phyloP scores from a whole-genome alignment of 495 filamentous ascomycete species.

The Immersiella caudata region DNA sequence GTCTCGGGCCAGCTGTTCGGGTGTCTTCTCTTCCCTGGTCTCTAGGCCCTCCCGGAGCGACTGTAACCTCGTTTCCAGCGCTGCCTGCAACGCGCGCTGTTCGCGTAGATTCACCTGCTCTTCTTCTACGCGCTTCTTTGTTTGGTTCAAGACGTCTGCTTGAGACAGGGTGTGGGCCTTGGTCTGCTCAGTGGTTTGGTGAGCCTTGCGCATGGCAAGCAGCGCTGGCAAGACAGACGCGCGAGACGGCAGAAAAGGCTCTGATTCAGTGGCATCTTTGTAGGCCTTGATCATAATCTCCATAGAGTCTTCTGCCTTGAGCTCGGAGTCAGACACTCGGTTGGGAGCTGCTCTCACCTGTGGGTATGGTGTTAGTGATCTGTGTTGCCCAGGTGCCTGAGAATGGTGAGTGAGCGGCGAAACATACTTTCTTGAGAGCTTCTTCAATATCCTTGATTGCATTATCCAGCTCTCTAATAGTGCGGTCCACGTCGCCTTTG shows the following conservation, averaged over 20 bases:
- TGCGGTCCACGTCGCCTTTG: conserved; percentile 62
- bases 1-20: conserved; percentile 61
- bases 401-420: background rate
- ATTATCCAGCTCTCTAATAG: conserved; percentile 64
- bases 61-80: conserved; percentile 50
- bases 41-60: conserved; percentile 56
- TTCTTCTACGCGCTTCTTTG: conserved; percentile 56
- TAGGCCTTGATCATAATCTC: conserved; percentile 68
- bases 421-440: conserved; percentile 51
- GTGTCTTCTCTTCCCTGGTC: conserved; percentile 58
- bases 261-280: conserved; percentile 58
- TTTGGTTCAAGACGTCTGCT: conserved; percentile 53
- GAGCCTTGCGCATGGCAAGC: conserved; percentile 66
- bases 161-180: conserved; percentile 61
- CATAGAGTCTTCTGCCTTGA: conserved; percentile 35
- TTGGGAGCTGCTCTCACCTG: conserved; percentile 25
- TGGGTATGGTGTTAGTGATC: background rate
- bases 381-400: background rate
- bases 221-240: conserved; percentile 72
- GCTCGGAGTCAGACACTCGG: conserved; percentile 14
- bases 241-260: conserved; percentile 64
- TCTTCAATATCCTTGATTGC: conserved; percentile 67
- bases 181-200: conserved; percentile 64
- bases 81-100: conserved; percentile 61
- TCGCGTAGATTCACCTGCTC: conserved; percentile 67